Percentiles rank a stretch among this genome's conserved stretches.
These are phyloP conservation scores for Salinomyces thailandicus DNA, from an alignment of 2,329 filamentous ascomycete genomes.

Conservation along the genomic window DNA sequence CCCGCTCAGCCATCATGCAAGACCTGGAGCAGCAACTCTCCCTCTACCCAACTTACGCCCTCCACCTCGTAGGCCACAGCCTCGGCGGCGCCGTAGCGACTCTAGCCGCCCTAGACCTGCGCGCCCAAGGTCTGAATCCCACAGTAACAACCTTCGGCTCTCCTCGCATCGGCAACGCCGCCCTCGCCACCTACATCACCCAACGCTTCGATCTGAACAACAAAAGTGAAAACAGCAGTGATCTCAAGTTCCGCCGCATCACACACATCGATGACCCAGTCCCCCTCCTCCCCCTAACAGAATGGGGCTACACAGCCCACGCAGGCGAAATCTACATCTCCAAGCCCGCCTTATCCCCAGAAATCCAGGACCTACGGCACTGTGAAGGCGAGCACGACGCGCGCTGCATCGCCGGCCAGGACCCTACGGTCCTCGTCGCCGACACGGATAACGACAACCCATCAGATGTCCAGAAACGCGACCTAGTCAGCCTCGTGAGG, in stretches of 20 bases:
- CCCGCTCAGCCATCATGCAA: conserved; percentile 58
- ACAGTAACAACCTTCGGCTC: conserved; percentile 87
- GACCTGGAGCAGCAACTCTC: conserved; percentile 50
- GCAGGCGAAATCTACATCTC: conserved; percentile 79
- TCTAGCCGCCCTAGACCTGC: conserved; percentile 73
- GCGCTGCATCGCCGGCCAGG: conserved; percentile 57
- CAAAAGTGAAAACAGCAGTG: conserved; percentile 14
- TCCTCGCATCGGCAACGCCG: conserved; percentile 52
- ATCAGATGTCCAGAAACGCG: conserved; percentile 5
- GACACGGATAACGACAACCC: not conserved
- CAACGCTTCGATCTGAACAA: conserved; percentile 34
- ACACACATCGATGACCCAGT: conserved; percentile 84
- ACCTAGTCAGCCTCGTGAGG: conserved; percentile 14
- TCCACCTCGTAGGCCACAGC: conserved; percentile 80
- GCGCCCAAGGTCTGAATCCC: conserved; percentile 63
- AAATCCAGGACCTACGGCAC: conserved; percentile 54
- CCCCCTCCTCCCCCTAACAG: conserved; percentile 69
- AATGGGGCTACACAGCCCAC: conserved; percentile 84
- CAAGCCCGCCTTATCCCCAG: conserved; percentile 59
- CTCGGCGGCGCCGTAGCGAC: conserved; percentile 87
- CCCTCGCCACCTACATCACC: conserved; percentile 45
- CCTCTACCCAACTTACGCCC: conserved; percentile 57
- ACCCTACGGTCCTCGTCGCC: conserved; percentile 24
- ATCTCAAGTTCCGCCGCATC: conserved; percentile 56
- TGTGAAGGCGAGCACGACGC: conserved; percentile 65